Conservation (phyloP, 192 early-diverging fungal species). For the Bifiguratus adelaidae region DNA sequence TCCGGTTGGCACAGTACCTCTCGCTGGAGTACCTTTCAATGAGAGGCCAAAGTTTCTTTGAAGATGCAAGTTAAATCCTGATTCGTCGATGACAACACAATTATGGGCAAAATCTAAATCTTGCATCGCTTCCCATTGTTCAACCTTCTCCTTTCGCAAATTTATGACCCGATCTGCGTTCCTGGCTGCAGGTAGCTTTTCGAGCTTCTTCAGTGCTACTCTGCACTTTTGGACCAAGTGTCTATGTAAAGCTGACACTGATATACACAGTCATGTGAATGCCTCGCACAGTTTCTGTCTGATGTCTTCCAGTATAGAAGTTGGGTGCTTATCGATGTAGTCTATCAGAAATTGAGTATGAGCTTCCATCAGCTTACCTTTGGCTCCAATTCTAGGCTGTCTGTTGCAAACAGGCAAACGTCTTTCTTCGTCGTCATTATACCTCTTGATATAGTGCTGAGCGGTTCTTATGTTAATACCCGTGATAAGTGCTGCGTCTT, state of each 20-base stretch:
- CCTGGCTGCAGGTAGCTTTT: not conserved
- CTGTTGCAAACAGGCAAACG: constrained; percentile 5
- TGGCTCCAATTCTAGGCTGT: not conserved
- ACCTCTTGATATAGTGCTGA: constrained; percentile 7
- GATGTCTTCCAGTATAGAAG: constrained; percentile 4
- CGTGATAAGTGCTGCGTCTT: not conserved
- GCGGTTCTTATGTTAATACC: constrained; percentile 4
- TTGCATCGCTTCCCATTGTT: not conserved
- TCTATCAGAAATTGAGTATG: constrained; percentile 6
- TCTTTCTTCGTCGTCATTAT: constrained; percentile 7
- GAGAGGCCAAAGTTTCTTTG: constrained; percentile 2
- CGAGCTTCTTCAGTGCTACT: constrained; percentile 1
- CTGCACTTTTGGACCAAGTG: not conserved
- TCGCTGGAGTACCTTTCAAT: constrained; percentile 5
- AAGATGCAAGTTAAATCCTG: constrained; percentile 7
- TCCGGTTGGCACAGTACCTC: constrained; percentile 1
- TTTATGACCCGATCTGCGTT: not conserved
- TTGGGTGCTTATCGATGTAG: constrained; percentile 9
- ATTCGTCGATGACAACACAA: constrained; percentile 4
- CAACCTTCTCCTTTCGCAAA: not conserved
- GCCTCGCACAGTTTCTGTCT: not conserved
- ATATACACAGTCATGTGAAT: not conserved
- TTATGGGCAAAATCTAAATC: constrained; percentile 1
- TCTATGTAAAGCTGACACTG: not conserved
- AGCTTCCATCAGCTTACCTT: constrained; percentile 1